phyloP scores from a whole-genome alignment of 768 basidiomycete genomes.

The Artomyces pyxidatus region DNA sequence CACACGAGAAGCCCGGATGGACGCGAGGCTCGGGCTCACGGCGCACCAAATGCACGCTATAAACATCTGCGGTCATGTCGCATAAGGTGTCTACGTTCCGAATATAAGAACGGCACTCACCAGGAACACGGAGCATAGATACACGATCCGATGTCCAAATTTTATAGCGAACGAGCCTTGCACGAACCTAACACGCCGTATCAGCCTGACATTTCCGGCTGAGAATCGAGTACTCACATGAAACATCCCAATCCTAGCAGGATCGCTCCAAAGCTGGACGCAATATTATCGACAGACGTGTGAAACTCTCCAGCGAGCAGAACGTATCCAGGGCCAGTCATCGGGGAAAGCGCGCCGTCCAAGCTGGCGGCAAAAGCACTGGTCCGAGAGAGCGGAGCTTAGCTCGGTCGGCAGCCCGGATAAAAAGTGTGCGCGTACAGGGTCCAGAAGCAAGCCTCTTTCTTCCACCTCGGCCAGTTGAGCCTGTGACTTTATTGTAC shows the following conservation, averaged over 20 bases:
- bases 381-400: neutral
- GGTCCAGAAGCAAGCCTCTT: constrained; percentile 39
- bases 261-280: constrained; percentile 34
- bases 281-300: constrained; percentile 34
- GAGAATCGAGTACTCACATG: constrained; percentile 24
- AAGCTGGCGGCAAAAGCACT: constrained; percentile 34
- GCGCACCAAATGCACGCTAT: constrained; percentile 38
- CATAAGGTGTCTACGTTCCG: too few species aligned
- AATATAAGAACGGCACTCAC: too few species aligned
- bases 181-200: constrained; percentile 22
- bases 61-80: constrained; percentile 28
- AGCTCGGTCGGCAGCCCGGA: neutral
- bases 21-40: constrained; percentile 31
- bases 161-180: constrained; percentile 35
- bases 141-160: constrained; percentile 38
- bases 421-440: constrained; percentile 20
- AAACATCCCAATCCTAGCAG: constrained; percentile 35
- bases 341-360: constrained; percentile 35
- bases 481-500: constrained; percentile 22
- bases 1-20: constrained; percentile 33
- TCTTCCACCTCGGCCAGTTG: constrained; percentile 39
- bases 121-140: constrained; percentile 31
- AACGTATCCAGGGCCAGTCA: constrained; percentile 36
- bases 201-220: neutral
- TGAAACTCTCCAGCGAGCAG: constrained; percentile 33